These are phyloP conservation scores for Naegleria lovaniensis DNA, from an alignment of 208 protist species.

Conservation along the genomic window DNA sequence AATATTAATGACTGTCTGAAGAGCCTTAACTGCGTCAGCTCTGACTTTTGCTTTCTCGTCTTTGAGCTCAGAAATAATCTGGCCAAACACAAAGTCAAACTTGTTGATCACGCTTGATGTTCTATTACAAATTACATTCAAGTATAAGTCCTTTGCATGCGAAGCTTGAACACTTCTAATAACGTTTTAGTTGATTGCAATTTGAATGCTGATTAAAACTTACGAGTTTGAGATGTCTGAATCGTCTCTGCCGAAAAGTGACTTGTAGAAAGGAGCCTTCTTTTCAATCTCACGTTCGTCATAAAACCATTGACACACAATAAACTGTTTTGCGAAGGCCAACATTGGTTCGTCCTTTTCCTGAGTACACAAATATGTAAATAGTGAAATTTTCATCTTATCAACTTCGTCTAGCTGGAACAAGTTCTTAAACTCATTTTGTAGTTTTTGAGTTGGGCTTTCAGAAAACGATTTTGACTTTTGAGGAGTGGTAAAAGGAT, in stretches of 20 bases:
- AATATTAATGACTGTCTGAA: background rate
- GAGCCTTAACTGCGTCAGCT: background rate
- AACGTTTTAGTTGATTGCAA: no score
- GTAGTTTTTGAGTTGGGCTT: background rate
- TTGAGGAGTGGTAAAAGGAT: background rate
- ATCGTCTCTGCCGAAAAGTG: background rate
- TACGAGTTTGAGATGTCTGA: background rate
- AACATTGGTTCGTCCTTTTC: background rate
- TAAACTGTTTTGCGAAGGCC: background rate
- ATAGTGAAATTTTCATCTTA: background rate
- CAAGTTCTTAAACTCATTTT: background rate
- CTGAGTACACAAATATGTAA: background rate
- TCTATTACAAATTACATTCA: background rate
- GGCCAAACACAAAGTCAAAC: background rate
- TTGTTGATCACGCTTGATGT: background rate
- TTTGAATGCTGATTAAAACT: no score
- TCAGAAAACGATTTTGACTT: background rate
- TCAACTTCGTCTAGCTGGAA: background rate
- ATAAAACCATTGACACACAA: background rate
- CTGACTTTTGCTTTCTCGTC: background rate
- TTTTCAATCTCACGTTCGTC: background rate
- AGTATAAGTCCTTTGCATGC: background rate
- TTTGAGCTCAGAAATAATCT: background rate
- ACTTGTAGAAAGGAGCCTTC: background rate
- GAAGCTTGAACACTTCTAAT: background rate